A percentile compares a stretch with the other conserved stretches of the same genome.
phyloP scores from a whole-genome alignment of 2,329 filamentous ascomycete species.

The Penicillium olsonii region DNA sequence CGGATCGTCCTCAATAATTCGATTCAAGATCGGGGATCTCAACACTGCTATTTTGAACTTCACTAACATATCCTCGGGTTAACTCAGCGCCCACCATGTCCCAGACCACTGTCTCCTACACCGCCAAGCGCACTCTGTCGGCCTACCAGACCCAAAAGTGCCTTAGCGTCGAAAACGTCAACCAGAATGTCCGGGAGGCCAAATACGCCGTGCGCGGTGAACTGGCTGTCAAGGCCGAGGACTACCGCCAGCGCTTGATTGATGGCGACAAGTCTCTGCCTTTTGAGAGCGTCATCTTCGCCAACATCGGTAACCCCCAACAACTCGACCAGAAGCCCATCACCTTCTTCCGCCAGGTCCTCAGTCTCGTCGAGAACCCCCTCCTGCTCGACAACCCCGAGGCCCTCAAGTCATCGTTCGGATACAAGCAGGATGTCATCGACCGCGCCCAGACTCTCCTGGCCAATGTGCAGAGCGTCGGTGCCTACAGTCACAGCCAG shows the following conservation, averaged over 20 bases:
- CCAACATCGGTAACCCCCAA: slow-evolving; percentile 98
- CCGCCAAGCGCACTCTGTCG: slow-evolving; percentile 46
- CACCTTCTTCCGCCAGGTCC: slow-evolving; percentile 97
- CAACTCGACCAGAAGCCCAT: slow-evolving; percentile 99
- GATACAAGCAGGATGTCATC: slow-evolving; percentile 88
- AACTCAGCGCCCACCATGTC: slow-evolving; percentile 31
- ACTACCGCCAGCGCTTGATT: slow-evolving; percentile 74
- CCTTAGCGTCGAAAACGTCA: slow-evolving; percentile 85
- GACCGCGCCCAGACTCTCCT: slow-evolving; percentile 79
- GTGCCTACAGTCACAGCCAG: slow-evolving; percentile 93
- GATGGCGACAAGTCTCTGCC: slow-evolving; percentile 63
- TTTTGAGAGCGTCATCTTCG: slow-evolving; percentile 88
- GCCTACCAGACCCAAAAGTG: slow-evolving; percentile 44
- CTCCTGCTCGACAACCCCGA: slow-evolving; percentile 78
- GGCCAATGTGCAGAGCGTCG: slow-evolving; percentile 82
- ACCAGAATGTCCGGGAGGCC: slow-evolving; percentile 80
- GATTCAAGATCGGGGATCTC: background rate
- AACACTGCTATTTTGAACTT: slow-evolving; percentile 2
- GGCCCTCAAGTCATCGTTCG: slow-evolving; percentile 71
- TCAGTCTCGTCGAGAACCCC: slow-evolving; percentile 91
- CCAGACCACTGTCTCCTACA: slow-evolving; percentile 27
- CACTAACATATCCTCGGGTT: slow-evolving; percentile 19
- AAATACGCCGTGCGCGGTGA: slow-evolving; percentile 97
- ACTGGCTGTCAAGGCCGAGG: slow-evolving; percentile 88
- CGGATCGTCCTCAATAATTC: slow-evolving; percentile 1